phyloP scores from a whole-genome alignment of 129 eudicot species.

The Ambrosia trifida region DNA sequence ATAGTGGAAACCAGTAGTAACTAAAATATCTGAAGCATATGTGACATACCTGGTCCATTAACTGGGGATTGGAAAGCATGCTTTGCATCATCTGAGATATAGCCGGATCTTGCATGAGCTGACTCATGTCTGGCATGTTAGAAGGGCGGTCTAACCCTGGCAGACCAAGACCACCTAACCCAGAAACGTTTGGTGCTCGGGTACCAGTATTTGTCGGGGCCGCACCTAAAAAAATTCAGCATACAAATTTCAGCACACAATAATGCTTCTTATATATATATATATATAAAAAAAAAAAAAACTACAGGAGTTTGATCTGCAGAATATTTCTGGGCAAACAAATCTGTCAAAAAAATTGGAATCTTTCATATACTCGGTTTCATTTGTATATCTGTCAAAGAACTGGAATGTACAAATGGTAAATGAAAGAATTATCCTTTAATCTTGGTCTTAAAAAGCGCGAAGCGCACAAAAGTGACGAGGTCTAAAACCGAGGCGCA shows the following conservation, averaged over 20 bases:
- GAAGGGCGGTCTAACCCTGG: constrained; percentile 66
- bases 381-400: too few species aligned
- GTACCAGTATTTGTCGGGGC: constrained; percentile 59
- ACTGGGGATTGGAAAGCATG: constrained; percentile 90
- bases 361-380: not conserved
- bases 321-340: not conserved
- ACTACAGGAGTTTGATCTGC: not conserved
- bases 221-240: constrained; percentile 41
- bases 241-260: constrained; percentile 12
- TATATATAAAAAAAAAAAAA: not conserved
- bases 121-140: constrained; percentile 70
- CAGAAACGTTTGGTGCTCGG: constrained; percentile 57
- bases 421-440: too few species aligned
- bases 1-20: not conserved
- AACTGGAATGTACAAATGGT: too few species aligned
- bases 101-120: constrained; percentile 84
- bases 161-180: constrained; percentile 74
- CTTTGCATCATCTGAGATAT: constrained; percentile 90
- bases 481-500: too few species aligned
- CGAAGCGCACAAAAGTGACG: too few species aligned
- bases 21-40: not conserved
- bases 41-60: constrained; percentile 80
- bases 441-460: too few species aligned
- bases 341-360: not conserved
- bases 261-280: not conserved